Evolutionary conservation across 2,329 filamentous ascomycete species (phyloP), one percentile per base, ranked within the genome.

Genomic region (Diaporthe caulivora): DNA sequence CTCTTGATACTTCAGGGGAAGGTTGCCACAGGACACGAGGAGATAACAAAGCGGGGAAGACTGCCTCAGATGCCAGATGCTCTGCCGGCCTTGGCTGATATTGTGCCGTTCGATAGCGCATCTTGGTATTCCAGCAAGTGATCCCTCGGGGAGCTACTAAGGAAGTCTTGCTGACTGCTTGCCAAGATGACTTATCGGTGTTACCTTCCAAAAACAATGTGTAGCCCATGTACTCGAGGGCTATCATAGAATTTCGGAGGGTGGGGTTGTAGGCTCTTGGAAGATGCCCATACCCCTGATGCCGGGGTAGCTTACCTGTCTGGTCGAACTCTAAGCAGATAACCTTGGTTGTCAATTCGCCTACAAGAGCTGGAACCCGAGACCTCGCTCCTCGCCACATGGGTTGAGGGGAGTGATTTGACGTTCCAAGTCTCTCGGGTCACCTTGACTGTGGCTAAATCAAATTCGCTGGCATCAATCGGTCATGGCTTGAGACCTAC

Each of bases 141-240:
- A n/a, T 57, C 31, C 53, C 29, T 5, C 6, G 29, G 11, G 9
- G 11, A 11, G 21, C 47, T 24, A 26, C 11, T 26, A 11, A 21
- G 17, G 53, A 21, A 2, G 6, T 55, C 8, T n/a, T 34, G 26
- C 10, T 26, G 15, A 55, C 15, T 9, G 17, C 15, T 3, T 37
- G 54, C 54, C 54, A 57, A 57, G 54, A 9, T 57, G 1, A 57
- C 31, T 57, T 57, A 58, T 58, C 55, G 55, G 55, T 58, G 34
- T 15, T 13, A 58, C 55, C 17, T 58, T 58, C 55, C 55, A 10
- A 58, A 26, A 40, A 18, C 34, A 17, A n/a, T n/a, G n/a, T n/a
- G 10, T 15, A 42, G 55, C n/a, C 34, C 34, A 58, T 3, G 34
- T 2, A 26, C 34, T 42, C 21, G 21, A 9, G 9, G 13, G 55